Conservation (phyloP, 805 yeast genomes). For the Candida glaebosa region DNA sequence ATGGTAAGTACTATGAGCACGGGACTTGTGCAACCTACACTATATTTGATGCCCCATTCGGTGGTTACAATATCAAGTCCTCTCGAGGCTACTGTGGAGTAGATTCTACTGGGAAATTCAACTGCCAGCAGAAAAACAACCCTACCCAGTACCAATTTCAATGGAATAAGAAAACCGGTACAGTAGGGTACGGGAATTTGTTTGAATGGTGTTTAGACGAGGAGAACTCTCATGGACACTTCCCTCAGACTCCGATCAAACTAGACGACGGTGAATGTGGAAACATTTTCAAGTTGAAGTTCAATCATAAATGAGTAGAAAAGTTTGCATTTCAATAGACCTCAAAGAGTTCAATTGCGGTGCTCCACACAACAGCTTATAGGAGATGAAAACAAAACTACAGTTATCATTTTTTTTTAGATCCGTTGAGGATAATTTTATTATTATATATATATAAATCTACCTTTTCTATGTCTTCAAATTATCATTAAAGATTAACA, state of each 20-base stretch:
- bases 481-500: conserved; percentile 16
- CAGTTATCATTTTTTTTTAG: conserved; percentile 9
- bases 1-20: conserved; percentile 76
- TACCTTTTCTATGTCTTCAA: conserved; percentile 22
- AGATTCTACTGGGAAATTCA: conserved; percentile 15
- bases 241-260: conserved; percentile 45
- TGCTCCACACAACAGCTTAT: no score
- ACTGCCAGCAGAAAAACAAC: conserved; percentile 16
- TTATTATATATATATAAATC: conserved; percentile 23
- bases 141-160: conserved; percentile 48
- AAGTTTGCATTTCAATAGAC: no score
- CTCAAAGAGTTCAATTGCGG: no score
- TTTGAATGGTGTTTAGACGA: conserved; percentile 54
- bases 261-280: conserved; percentile 33
- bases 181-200: conserved; percentile 59
- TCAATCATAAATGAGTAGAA: no score
- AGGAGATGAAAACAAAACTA: no score
- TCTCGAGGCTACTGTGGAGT: conserved; percentile 74
- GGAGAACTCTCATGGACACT: conserved; percentile 28
- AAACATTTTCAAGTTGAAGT: conserved; percentile 6
- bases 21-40: conserved; percentile 86
- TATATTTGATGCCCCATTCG: conserved; percentile 54
- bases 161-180: conserved; percentile 41
- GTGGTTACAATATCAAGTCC: conserved; percentile 68
- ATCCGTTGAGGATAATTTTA: conserved; percentile 43